These are phyloP conservation scores for Rhizopogon vulgaris DNA, from an alignment of 768 basidiomycete genomes.

Conservation along the genomic window DNA sequence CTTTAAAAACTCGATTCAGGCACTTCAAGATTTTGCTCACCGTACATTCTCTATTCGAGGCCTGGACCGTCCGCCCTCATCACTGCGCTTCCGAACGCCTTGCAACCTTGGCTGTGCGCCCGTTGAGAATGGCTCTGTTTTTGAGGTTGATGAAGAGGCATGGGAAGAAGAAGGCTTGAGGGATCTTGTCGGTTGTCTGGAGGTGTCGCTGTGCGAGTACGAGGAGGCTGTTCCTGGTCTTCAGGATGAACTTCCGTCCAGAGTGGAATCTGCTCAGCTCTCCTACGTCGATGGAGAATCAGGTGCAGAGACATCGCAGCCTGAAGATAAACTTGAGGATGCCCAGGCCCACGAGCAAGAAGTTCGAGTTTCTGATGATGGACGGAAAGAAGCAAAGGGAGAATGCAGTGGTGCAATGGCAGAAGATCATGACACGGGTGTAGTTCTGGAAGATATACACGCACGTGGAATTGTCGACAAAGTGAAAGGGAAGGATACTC, in stretches of 20 bases:
- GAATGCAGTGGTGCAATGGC: neutral
- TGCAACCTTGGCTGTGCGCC: neutral
- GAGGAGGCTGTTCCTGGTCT: neutral
- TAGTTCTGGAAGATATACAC: no score
- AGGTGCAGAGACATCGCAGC: neutral
- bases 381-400: neutral
- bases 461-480: no score
- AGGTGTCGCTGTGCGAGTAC: neutral
- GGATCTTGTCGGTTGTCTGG: neutral
- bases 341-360: no score
- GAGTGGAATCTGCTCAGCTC: neutral
- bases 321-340: neutral
- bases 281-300: neutral
- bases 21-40: neutral
- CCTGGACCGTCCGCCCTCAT: neutral
- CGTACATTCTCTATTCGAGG: neutral
- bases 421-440: neutral
- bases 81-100: neutral
- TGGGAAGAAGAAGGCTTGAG: neutral
- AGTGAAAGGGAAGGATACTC: neutral
- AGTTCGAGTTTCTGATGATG: neutral
- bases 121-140: neutral
- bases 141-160: neutral
- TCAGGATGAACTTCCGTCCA: no score
- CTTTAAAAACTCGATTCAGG: neutral